Conservation (phyloP, 371 early-diverging fungal species). For the Chytridiales sp. region DNA sequence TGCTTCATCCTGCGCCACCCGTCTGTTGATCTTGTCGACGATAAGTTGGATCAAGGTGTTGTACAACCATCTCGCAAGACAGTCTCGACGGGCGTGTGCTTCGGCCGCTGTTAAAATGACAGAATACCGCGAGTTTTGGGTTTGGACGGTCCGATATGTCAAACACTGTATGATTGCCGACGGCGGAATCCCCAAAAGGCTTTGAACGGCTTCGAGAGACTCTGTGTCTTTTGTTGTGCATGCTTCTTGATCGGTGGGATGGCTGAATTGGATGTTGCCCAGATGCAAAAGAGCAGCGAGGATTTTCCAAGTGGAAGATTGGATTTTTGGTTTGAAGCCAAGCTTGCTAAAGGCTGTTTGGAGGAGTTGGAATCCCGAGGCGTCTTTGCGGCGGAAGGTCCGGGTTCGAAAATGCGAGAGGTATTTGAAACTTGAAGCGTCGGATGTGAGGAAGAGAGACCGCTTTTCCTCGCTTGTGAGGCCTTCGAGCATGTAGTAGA, state of each 20-base stretch:
- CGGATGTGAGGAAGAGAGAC: slow-evolving; percentile 52
- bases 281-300: slow-evolving; percentile 87
- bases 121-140: slow-evolving; percentile 76
- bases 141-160: slow-evolving; percentile 64
- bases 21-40: slow-evolving; percentile 81
- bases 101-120: slow-evolving; percentile 49
- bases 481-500: slow-evolving; percentile 75
- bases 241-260: slow-evolving; percentile 41
- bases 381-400: slow-evolving; percentile 38
- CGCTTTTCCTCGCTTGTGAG: slow-evolving; percentile 57
- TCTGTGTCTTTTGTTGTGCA: slow-evolving; percentile 41
- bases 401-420: slow-evolving; percentile 44
- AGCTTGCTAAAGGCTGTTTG: slow-evolving; percentile 72
- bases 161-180: slow-evolving; percentile 75
- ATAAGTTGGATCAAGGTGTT: slow-evolving; percentile 74
- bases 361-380: slow-evolving; percentile 56
- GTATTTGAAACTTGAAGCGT: slow-evolving; percentile 52
- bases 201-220: slow-evolving; percentile 64
- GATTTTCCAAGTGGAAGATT: slow-evolving; percentile 78
- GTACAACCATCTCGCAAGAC: slow-evolving; percentile 78
- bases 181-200: slow-evolving; percentile 82
- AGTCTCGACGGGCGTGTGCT: slow-evolving; percentile 66
- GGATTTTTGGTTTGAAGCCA: slow-evolving; percentile 78
- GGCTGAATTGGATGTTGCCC: slow-evolving; percentile 83
- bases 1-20: slow-evolving; percentile 59